These are phyloP conservation scores for Inonotus obliquus DNA, from an alignment of 1,284 basidiomycete genomes.

Conservation along the genomic window DNA sequence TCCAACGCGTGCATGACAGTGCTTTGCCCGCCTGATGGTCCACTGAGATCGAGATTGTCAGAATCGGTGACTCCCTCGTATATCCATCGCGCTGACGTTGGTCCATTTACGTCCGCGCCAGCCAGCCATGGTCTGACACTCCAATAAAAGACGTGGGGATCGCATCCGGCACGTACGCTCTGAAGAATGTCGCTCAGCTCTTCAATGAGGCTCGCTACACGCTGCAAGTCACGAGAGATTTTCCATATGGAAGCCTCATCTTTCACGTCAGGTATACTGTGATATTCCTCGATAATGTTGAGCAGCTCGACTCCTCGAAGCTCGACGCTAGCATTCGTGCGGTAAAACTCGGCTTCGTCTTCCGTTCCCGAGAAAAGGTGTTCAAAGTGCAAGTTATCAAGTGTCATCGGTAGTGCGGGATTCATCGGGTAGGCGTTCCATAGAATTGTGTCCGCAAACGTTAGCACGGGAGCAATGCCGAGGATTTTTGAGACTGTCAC, in stretches of 20 bases:
- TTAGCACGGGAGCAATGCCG: slow-evolving; percentile 87
- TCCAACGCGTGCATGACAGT: slow-evolving; percentile 82
- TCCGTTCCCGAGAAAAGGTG: slow-evolving; percentile 82
- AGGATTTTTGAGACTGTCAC: slow-evolving; percentile 72
- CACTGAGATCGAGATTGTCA: slow-evolving; percentile 62
- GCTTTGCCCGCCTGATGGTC: slow-evolving; percentile 94
- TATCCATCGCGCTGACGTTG: slow-evolving; percentile 63
- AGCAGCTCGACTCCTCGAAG: slow-evolving; percentile 84
- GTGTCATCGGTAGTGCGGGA: slow-evolving; percentile 47
- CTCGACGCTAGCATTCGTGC: slow-evolving; percentile 83
- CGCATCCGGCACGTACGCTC: slow-evolving; percentile 69
- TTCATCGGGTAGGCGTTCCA: slow-evolving; percentile 84
- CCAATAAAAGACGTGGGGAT: slow-evolving; percentile 90
- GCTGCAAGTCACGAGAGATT: slow-evolving; percentile 68
- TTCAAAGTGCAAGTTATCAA: slow-evolving; percentile 61
- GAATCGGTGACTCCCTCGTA: slow-evolving; percentile 74
- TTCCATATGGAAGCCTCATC: slow-evolving; percentile 70
- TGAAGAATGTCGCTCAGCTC: slow-evolving; percentile 67
- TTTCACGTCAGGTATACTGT: slow-evolving; percentile 63
- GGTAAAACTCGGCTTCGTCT: slow-evolving; percentile 86
- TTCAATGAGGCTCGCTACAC: slow-evolving; percentile 69
- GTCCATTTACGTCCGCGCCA: slow-evolving; percentile 68
- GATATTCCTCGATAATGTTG: slow-evolving; percentile 81
- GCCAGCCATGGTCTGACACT: slow-evolving; percentile 91
- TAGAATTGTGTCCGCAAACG: slow-evolving; percentile 93